Conservation (phyloP, 2,329 filamentous ascomycete genomes). For the Aspergillus floridensis region DNA sequence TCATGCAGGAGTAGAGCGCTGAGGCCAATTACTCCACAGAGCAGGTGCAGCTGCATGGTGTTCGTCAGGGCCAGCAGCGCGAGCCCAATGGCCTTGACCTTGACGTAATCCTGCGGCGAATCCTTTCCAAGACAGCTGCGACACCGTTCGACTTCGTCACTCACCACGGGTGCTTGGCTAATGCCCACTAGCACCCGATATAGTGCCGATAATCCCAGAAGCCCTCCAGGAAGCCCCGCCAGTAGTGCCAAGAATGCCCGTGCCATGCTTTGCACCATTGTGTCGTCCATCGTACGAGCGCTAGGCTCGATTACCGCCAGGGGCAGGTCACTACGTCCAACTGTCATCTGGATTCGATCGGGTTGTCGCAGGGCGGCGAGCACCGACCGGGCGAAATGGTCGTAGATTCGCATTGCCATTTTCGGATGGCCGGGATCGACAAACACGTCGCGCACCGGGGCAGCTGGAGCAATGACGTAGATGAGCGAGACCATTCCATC, state of each 20-base stretch:
- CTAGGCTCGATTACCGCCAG: constrained; percentile 18
- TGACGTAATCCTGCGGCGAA: constrained; percentile 21
- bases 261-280: constrained; percentile 25
- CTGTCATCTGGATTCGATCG: constrained; percentile 33
- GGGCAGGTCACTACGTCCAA: constrained; percentile 34
- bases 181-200: constrained; percentile 33
- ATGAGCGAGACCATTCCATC: constrained; percentile 10
- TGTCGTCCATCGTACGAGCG: constrained; percentile 10
- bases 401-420: constrained; percentile 36
- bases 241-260: constrained; percentile 37
- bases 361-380: constrained; percentile 36
- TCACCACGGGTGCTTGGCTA: constrained; percentile 21
- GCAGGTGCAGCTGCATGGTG: constrained; percentile 40
- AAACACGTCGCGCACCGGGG: constrained; percentile 34
- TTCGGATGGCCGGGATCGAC: constrained; percentile 35
- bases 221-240: constrained; percentile 38
- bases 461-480: constrained; percentile 23
- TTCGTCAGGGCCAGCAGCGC: constrained; percentile 38
- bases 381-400: constrained; percentile 42
- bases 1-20: constrained; percentile 33
- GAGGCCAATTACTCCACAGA: constrained; percentile 42
- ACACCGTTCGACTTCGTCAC: constrained; percentile 12
- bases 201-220: constrained; percentile 37
- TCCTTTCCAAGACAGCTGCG: constrained; percentile 23
- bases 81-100: constrained; percentile 35